These are phyloP conservation scores for Gracilaria domingensis DNA, from an alignment of 23 red algal genomes.

Conservation along the genomic window DNA sequence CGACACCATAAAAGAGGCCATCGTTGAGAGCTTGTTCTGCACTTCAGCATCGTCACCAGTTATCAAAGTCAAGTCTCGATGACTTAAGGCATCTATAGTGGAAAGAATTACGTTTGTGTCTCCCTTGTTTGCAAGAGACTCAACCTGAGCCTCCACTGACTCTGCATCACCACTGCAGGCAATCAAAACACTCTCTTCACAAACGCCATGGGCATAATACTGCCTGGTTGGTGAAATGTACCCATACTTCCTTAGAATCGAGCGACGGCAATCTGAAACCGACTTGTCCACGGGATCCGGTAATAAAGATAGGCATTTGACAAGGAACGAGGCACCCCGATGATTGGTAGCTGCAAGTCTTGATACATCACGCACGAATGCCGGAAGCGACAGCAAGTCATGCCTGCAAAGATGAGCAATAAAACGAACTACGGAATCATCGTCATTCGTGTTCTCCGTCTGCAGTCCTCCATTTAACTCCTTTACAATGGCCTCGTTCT, in stretches of 20 bases:
- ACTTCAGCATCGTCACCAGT: background rate
- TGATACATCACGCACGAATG: conserved; percentile 45
- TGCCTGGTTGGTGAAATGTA: conserved; percentile 25
- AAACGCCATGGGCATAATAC: background rate
- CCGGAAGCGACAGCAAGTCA: conserved; percentile 38
- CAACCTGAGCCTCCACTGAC: conserved; percentile 11
- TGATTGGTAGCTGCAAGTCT: conserved; percentile 31
- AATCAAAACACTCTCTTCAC: conserved; percentile 25
- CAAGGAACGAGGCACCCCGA: conserved; percentile 34
- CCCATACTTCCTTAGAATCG: conserved; percentile 60
- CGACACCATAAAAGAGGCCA: conserved; percentile 49
- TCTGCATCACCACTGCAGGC: conserved; percentile 18
- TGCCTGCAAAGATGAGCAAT: conserved; percentile 58
- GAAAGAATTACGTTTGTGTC: conserved; percentile 36
- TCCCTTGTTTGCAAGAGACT: background rate
- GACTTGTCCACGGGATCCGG: conserved; percentile 45
- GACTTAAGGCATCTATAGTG: conserved; percentile 45
- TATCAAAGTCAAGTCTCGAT: background rate
- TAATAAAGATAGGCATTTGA: conserved; percentile 57
- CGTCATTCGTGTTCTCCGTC: conserved; percentile 11
- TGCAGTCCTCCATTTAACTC: background rate
- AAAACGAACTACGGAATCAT: conserved; percentile 52
- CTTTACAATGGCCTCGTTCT: conserved; percentile 9
- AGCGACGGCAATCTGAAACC: conserved; percentile 42
- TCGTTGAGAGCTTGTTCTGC: conserved; percentile 10